Base-by-base conservation (phyloP, 2,329 filamentous ascomycete genomes). In the Arthroderma sp. region DNA sequence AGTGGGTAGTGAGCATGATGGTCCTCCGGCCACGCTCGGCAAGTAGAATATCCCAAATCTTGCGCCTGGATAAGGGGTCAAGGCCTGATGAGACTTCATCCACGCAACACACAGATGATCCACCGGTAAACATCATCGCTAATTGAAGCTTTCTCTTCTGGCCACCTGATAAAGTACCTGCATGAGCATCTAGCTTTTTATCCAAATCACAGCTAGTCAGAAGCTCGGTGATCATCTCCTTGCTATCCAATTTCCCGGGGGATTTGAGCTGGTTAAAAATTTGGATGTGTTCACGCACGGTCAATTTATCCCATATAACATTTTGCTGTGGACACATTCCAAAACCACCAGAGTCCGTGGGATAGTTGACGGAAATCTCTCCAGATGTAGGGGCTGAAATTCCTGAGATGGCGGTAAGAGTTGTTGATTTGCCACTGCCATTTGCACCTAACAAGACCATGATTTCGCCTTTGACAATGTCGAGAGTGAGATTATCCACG, bases 81-180 rank as follows among this genome's bases (percentile, higher is more conserved):
- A 95, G 72, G 9, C 88, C 89, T 48, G 82, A 87, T 34, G 83
- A 88, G 9, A 94, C 86, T 62, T 95, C 89, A 53, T 95, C 88
- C 4, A 95, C 79, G 55, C 86, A 91, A 64, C 88, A 94, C 0
- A 95, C 81, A 27, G 78, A 78, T 49, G 83, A 89, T 7, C 86
- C 87, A 49, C 89, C 88, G 3, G 85, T 93, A 53, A 95, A 79
- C 86, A 94, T 94, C 78, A 94, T 89, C 4, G 86, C 87, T 2
- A 95, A 71, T 61, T 95, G 88, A 6, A 94, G 71, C 61, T 95
- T 95, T 43, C 88, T 73, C 66, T 94, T 94, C 61, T 95, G 88
- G 0, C 88, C 88, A 6, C 88, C 88, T 2, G 86, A 94, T 0
- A 95, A 69, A 0, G 85, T 93, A 57, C 78, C 80, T 0, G 86